Evolutionary conservation across 371 early-diverging fungal genomes (phyloP), one percentile per base, ranked within the genome.

Genomic region (Mortierella sp.): DNA sequence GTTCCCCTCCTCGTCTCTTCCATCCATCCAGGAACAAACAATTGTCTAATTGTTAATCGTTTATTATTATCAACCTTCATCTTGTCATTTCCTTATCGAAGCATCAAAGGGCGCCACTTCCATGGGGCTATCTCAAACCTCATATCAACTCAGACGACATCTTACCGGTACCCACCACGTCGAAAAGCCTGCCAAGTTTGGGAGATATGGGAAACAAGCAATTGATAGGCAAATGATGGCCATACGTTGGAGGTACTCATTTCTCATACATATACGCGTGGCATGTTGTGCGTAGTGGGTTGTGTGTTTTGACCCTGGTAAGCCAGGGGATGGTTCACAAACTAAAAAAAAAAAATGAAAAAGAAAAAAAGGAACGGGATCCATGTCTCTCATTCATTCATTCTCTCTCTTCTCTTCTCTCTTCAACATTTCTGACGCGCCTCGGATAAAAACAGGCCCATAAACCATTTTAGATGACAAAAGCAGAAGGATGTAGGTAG

Each of bases 371-470:
- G 28, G 3, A 58, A 28, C 28, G 11, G 28, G 31, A 63, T 19
- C 63, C 63, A 63, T 63, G 19, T 63, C 16, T 63, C 60, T 60
- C 31, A n/a, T 31, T 1, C 31, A 16, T 31, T 63, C 63, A 60
- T 31, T 19, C 58, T 28, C 50, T 28, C 57, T 57, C n/a, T 55
- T n/a, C 10, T 55, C 21, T n/a, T 55, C 47, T 57, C 57, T 26
- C 57, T 26, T 28, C 60, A 7, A 31, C 31, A 4, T 63, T 19
- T 63, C 34, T 63, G 63, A 63, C 34, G 34, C 63, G 31, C 16
- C 63, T 14, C 63, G 63, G 63, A 13, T 63, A 63, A 63, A 60
- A 63, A 63, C 63, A 63, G 21, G 19, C 63, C 63, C 63, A 63
- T 63, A 7, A 28, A 19, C 31, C 34, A 19, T 34, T 19, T 34